These are phyloP conservation scores for Pseudogymnoascus sp. DNA, from an alignment of 2,329 filamentous ascomycete species.

Conservation along the genomic window DNA sequence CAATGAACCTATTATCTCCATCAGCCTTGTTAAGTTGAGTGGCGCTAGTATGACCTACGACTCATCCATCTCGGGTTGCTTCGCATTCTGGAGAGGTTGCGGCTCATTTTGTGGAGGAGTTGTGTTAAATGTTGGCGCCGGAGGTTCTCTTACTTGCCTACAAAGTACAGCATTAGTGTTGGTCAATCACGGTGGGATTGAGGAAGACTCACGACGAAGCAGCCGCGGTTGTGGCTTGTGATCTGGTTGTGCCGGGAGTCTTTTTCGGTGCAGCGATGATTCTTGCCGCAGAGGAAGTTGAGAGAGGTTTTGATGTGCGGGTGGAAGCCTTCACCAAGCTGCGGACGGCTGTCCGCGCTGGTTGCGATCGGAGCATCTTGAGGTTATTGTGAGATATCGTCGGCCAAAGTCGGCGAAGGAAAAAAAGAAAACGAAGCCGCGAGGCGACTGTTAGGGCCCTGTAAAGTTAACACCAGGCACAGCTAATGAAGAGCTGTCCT, in stretches of 20 bases:
- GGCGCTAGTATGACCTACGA: conserved; percentile 46
- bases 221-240: conserved; percentile 43
- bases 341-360: conserved; percentile 41
- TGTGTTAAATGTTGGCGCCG: conserved; percentile 55
- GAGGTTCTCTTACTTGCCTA: conserved; percentile 50
- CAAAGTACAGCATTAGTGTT: conserved; percentile 17
- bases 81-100: conserved; percentile 57
- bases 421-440: background rate
- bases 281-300: conserved; percentile 34
- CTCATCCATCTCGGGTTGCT: conserved; percentile 63
- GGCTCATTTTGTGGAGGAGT: conserved; percentile 48
- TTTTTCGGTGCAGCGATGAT: conserved; percentile 29
- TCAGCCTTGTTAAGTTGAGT: conserved; percentile 10
- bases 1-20: conserved; percentile 61
- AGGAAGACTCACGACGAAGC: conserved; percentile 44
- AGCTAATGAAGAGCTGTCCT: conserved; percentile 4
- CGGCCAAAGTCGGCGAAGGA: conserved; percentile 3
- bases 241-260: conserved; percentile 36
- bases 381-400: background rate
- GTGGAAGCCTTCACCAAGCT: conserved; percentile 30
- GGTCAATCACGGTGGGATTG: conserved; percentile 11
- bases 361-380: conserved; percentile 42
- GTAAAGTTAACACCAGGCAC: conserved; percentile 6
- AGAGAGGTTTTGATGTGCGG: conserved; percentile 33
- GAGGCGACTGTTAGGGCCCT: background rate